Conservation (phyloP, 2,329 filamentous ascomycete species). For the Cyphellophora attinorum region DNA sequence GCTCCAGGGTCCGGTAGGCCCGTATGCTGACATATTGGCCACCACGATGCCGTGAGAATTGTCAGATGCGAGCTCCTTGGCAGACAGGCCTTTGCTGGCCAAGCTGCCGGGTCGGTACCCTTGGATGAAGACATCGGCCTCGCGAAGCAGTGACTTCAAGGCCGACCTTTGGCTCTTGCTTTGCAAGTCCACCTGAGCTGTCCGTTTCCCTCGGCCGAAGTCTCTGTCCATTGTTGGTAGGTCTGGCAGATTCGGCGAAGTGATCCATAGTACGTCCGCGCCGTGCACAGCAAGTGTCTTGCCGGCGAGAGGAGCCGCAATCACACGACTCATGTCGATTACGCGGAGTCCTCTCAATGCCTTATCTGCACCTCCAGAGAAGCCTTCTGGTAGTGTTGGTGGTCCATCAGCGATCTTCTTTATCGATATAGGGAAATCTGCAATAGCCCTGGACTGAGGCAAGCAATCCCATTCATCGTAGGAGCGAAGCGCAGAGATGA, state of each 20-base stretch:
- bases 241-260: constrained; percentile 24
- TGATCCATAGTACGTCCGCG: constrained; percentile 32
- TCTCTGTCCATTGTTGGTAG: constrained; percentile 28
- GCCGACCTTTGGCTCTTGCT: constrained; percentile 14
- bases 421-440: constrained; percentile 38
- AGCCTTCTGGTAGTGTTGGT: too few relatives aligned
- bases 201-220: constrained; percentile 28
- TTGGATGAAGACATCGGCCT: constrained; percentile 36
- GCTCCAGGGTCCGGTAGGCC: constrained; percentile 37
- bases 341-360: constrained; percentile 32
- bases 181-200: constrained; percentile 27
- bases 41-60: constrained; percentile 37
- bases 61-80: constrained; percentile 26
- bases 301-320: too few relatives aligned
- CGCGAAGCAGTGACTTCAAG: constrained; percentile 23
- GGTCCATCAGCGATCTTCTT: constrained; percentile 22
- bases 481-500: constrained; percentile 41
- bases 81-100: constrained; percentile 32
- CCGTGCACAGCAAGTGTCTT: too few relatives aligned
- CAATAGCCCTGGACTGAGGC: constrained; percentile 36
- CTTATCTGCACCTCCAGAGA: too few relatives aligned
- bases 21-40: constrained; percentile 46
- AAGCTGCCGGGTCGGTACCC: constrained; percentile 40
- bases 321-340: constrained; percentile 28
- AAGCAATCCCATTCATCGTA: constrained; percentile 43